These are phyloP conservation scores for Cyberlindnera lachancei DNA, from an alignment of 805 yeast species.

Conservation along the genomic window DNA sequence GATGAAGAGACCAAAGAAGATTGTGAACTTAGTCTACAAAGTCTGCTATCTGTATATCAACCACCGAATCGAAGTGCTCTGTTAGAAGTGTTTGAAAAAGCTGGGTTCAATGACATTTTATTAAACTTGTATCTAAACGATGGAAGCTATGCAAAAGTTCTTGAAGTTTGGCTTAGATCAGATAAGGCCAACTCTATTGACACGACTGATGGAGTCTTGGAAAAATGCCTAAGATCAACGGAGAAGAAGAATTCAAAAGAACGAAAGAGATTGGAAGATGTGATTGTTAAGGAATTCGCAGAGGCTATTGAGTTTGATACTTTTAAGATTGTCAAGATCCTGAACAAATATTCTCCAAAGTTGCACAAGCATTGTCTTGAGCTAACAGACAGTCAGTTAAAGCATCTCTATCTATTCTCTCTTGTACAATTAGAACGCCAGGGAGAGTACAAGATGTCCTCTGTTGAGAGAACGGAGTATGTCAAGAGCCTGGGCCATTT, in stretches of 20 bases:
- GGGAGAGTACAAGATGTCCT: slow-evolving; percentile 12
- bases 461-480: slow-evolving; percentile 16
- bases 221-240: slow-evolving; percentile 20
- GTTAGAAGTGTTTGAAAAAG: slow-evolving; percentile 42
- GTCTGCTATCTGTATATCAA: slow-evolving; percentile 58
- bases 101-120: slow-evolving; percentile 52
- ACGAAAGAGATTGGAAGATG: slow-evolving; percentile 11
- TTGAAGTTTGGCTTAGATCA: slow-evolving; percentile 43
- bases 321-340: slow-evolving; percentile 20
- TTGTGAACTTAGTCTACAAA: slow-evolving; percentile 69
- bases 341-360: slow-evolving; percentile 18
- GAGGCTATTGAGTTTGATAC: slow-evolving; percentile 25
- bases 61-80: slow-evolving; percentile 47
- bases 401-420: slow-evolving; percentile 18
- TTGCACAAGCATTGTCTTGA: slow-evolving; percentile 12
- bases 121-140: slow-evolving; percentile 49
- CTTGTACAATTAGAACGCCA: slow-evolving; percentile 15
- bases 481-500: slow-evolving; percentile 13
- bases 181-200: slow-evolving; percentile 21
- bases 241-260: slow-evolving; percentile 14
- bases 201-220: slow-evolving; percentile 21
- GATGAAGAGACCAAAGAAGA: slow-evolving; percentile 35
- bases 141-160: slow-evolving; percentile 41
- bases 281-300: slow-evolving; percentile 10
- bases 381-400: slow-evolving; percentile 16